phyloP scores from a whole-genome alignment of 2,329 filamentous ascomycete genomes.

The Fusarium chlamydosporum region DNA sequence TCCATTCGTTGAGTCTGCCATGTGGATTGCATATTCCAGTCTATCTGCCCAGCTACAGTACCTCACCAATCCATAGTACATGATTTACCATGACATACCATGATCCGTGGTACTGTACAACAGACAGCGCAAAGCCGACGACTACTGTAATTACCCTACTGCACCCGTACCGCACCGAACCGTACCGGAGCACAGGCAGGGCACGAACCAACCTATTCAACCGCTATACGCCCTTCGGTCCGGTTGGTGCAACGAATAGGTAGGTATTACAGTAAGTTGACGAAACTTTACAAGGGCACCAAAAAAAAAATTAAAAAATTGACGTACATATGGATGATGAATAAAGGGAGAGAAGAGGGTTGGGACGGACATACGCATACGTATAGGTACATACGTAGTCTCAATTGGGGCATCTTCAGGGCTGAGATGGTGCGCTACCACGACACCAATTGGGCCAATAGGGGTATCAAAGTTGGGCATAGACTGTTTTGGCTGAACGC shows the following conservation, averaged over 20 bases:
- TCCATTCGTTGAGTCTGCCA: constrained; percentile 24
- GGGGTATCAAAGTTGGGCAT: constrained; percentile 22
- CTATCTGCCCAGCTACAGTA: no score
- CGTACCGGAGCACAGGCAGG: constrained; percentile 16
- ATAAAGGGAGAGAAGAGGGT: constrained; percentile 10
- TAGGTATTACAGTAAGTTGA: constrained; percentile 19
- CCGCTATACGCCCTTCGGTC: constrained; percentile 33
- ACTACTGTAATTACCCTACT: constrained; percentile 21
- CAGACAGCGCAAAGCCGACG: constrained; percentile 16
- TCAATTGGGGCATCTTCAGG: constrained; percentile 39
- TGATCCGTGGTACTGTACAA: constrained; percentile 26
- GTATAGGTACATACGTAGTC: constrained; percentile 4
- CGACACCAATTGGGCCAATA: constrained; percentile 20
- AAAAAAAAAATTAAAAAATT: no score
- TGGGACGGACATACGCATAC: constrained; percentile 14
- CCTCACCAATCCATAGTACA: constrained; percentile 6
- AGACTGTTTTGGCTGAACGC: constrained; percentile 21
- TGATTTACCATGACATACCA: constrained; percentile 16
- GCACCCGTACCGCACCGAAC: constrained; percentile 11
- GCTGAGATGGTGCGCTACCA: constrained; percentile 46
- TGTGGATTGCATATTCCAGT: constrained; percentile 28
- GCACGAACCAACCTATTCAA: constrained; percentile 17
- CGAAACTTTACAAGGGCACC: constrained; percentile 25
- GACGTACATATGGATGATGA: constrained; percentile 5
- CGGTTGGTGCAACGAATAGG: constrained; percentile 35